Conservation (phyloP, 306 rosid species). For the Prosopis cineraria region DNA sequence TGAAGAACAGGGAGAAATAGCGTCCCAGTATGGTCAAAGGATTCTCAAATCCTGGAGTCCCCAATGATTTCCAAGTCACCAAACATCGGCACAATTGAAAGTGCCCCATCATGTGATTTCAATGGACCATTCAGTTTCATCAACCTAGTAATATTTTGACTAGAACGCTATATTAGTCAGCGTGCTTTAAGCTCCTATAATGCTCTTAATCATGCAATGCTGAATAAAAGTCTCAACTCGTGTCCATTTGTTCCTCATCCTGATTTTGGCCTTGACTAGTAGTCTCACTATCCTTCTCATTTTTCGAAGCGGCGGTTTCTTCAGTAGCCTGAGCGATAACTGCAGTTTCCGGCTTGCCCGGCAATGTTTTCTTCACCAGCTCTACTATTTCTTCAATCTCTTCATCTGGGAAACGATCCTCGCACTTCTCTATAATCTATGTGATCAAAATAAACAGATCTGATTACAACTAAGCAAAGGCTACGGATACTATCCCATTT, state of each 20-base stretch:
- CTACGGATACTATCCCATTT: neutral
- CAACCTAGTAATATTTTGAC: neutral
- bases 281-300: constrained; percentile 24
- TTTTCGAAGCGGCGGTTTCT: constrained; percentile 18
- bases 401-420: constrained; percentile 48
- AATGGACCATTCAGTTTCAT: neutral
- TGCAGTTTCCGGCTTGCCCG: neutral
- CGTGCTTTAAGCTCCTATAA: neutral
- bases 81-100: neutral
- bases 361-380: constrained; percentile 55
- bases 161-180: neutral
- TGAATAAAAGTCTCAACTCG: constrained; percentile 33
- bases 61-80: neutral
- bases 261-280: constrained; percentile 23
- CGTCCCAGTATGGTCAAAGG: neutral
- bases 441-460: constrained; percentile 5
- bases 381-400: constrained; percentile 47
- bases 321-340: neutral
- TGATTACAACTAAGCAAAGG: constrained; percentile 7
- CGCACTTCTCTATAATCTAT: constrained; percentile 55
- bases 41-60: neutral
- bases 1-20: too few species aligned
- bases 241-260: constrained; percentile 41
- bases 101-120: neutral
- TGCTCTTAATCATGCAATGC: neutral